Evolutionary conservation across 768 basidiomycete genomes (phyloP), one percentile per base, ranked within the genome.

Genomic region (Russula dissimulans): DNA sequence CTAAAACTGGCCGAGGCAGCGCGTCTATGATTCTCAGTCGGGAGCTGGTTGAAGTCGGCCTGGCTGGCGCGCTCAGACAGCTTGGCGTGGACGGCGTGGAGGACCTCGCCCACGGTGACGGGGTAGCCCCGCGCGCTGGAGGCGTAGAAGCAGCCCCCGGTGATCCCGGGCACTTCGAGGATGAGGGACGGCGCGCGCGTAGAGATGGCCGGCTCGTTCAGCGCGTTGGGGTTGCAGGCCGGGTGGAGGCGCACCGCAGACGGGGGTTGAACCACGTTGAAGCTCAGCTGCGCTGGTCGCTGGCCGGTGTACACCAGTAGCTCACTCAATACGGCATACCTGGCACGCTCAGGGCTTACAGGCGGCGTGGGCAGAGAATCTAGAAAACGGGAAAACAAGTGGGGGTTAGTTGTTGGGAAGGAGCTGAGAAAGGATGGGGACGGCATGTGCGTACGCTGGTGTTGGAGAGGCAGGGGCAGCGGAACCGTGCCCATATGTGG

Each of bases 401-500:
- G 43, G 4, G 18, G 15, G 31, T 49, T 31, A 49, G 56, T 48
- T 32, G 29, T 18, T 42, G 56, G 38, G 14, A 22, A 5, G 29
- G 29, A 5, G 18, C 10, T 9, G 31, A 9, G 5, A 36, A 22
- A 46, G 3, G 41, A 34, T 29, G 32, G 1, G 14, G 10, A 18
- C 31, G 3, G 36, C 22, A 39, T 47, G 51, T 22, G 31, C 62
- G 63, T 46, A 64, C 63, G 29, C 12, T 52, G 48, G 26, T 36
- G 41, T 10, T 56, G 43, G 42, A 47, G 36, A 26, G 4, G n/a
- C 6, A 14, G 12, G 7, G 63, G 63, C 3, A 64, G 47, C 22
- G 63, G 56, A 42, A 64, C 63, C 11, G 63, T 62, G 55, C 32
- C 15, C 51, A 64, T 54, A 26, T 64, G 59, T 42, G 63, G 63